phyloP scores from a whole-genome alignment of 1,284 basidiomycete genomes.

The Leccinum fallax region DNA sequence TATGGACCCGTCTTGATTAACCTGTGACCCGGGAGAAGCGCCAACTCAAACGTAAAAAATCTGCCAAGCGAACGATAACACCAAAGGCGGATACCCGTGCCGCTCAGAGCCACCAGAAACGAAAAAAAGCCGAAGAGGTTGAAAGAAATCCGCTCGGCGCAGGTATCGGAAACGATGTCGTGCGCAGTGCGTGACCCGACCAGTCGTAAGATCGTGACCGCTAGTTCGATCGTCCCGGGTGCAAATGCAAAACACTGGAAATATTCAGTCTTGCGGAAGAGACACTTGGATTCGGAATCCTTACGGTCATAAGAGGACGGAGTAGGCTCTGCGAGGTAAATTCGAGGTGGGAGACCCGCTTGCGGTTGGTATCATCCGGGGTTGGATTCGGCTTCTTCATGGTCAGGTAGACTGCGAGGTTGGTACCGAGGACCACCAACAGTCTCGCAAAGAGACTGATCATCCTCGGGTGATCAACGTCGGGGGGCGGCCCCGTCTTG shows the following conservation, averaged over 20 bases:
- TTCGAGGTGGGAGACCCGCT: background rate
- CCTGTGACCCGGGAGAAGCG: constrained; percentile 17
- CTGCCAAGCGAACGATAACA: constrained; percentile 21
- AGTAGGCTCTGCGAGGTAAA: background rate
- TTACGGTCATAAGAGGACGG: background rate
- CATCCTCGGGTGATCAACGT: background rate
- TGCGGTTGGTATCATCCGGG: background rate
- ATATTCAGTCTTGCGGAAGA: background rate
- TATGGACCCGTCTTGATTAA: constrained; percentile 31
- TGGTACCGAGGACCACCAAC: background rate
- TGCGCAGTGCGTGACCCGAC: background rate
- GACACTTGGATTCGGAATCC: background rate
- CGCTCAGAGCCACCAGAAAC: background rate
- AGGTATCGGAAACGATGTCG: background rate
- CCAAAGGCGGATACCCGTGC: background rate
- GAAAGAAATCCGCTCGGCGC: background rate
- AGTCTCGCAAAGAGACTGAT: background rate
- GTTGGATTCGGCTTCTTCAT: background rate
- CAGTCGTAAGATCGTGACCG: too few relatives aligned
- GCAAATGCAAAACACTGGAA: background rate
- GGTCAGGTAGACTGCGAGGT: background rate
- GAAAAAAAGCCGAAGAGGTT: background rate
- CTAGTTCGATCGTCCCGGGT: background rate
- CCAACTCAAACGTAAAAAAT: constrained; percentile 29
- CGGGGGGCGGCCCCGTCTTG: background rate